Percentiles rank a stretch among this genome's conserved stretches.
These are phyloP conservation scores for Xenosphaeropsis pyriputrescens DNA, from an alignment of 2,329 filamentous ascomycete genomes.

Conservation along the genomic window DNA sequence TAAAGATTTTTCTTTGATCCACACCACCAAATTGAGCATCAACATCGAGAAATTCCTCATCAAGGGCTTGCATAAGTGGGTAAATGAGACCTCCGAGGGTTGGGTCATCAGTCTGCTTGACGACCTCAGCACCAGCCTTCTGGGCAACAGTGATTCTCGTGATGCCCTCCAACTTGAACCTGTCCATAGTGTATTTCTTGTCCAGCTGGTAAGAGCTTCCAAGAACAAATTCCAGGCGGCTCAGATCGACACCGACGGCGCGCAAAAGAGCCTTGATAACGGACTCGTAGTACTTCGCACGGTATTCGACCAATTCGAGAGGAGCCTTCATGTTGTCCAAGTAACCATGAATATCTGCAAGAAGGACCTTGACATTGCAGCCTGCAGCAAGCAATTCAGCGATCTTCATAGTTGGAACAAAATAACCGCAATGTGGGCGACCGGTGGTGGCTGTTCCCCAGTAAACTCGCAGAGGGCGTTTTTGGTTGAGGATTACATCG, in stretches of 20 bases:
- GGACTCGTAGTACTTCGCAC: slow-evolving; percentile 71
- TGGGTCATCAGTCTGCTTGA: slow-evolving; percentile 77
- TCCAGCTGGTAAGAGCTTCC: slow-evolving; percentile 72
- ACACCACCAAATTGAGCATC: slow-evolving; percentile 80
- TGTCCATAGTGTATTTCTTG: slow-evolving; percentile 70
- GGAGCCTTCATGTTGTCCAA: slow-evolving; percentile 78
- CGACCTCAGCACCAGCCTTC: slow-evolving; percentile 83
- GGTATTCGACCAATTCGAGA: slow-evolving; percentile 69
- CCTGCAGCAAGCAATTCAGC: slow-evolving; percentile 76
- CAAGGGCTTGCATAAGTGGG: slow-evolving; percentile 77
- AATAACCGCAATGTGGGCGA: slow-evolving; percentile 81
- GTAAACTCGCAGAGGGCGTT: slow-evolving; percentile 65
- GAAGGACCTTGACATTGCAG: slow-evolving; percentile 65
- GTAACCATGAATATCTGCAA: slow-evolving; percentile 56
- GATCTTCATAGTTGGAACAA: slow-evolving; percentile 78
- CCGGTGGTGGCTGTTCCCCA: slow-evolving; percentile 80
- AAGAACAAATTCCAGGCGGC: slow-evolving; percentile 69
- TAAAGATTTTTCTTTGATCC: slow-evolving; percentile 85
- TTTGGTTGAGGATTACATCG: slow-evolving; percentile 51
- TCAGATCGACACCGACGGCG: slow-evolving; percentile 53
- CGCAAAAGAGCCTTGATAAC: slow-evolving; percentile 68
- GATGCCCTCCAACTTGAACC: slow-evolving; percentile 51
- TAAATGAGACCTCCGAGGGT: slow-evolving; percentile 65
- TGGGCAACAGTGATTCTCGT: slow-evolving; percentile 37
- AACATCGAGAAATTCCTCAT: slow-evolving; percentile 76